Percentiles rank a stretch among this genome's conserved stretches.
Conservation (phyloP, 2,329 filamentous ascomycete species). For the Aspergillaceae sp. region DNA sequence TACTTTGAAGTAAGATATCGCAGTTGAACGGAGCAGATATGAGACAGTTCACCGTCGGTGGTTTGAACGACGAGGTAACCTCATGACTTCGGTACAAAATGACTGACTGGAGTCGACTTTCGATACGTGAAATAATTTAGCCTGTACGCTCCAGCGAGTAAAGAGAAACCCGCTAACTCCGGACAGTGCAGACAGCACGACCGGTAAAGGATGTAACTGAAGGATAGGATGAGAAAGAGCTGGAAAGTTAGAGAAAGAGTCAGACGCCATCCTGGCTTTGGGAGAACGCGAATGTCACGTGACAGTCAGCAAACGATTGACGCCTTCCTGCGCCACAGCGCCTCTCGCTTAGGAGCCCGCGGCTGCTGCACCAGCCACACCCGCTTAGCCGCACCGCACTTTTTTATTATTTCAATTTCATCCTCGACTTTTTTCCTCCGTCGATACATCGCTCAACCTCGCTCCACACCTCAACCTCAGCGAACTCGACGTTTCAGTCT, state of each 20-base stretch:
- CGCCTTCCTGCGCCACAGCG: constrained; percentile 16
- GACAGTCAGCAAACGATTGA: constrained; percentile 1
- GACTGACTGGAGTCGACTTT: constrained; percentile 12
- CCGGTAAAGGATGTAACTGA: background rate
- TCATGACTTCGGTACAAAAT: constrained; percentile 31
- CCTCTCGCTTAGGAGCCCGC: constrained; percentile 29
- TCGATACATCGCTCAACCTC: constrained; percentile 21
- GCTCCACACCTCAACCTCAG: constrained; percentile 11
- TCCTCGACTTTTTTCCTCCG: constrained; percentile 21
- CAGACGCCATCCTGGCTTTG: constrained; percentile 15
- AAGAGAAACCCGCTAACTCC: background rate
- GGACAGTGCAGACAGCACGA: too few species aligned
- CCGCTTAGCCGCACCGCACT: constrained; percentile 27
- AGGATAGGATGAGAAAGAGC: constrained; percentile 2
- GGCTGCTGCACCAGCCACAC: constrained; percentile 23
- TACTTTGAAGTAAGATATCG: background rate
- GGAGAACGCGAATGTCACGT: constrained; percentile 20
- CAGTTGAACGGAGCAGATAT: too few species aligned
- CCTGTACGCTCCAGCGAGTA: background rate
- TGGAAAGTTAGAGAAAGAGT: constrained; percentile 4
- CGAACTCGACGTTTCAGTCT: constrained; percentile 99
- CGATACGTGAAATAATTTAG: background rate
- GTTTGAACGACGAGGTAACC: constrained; percentile 28
- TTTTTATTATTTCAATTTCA: constrained; percentile 26
- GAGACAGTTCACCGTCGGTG: constrained; percentile 29